Evolutionary conservation across 768 basidiomycete species (phyloP).

Genomic region (Russula lepida): DNA sequence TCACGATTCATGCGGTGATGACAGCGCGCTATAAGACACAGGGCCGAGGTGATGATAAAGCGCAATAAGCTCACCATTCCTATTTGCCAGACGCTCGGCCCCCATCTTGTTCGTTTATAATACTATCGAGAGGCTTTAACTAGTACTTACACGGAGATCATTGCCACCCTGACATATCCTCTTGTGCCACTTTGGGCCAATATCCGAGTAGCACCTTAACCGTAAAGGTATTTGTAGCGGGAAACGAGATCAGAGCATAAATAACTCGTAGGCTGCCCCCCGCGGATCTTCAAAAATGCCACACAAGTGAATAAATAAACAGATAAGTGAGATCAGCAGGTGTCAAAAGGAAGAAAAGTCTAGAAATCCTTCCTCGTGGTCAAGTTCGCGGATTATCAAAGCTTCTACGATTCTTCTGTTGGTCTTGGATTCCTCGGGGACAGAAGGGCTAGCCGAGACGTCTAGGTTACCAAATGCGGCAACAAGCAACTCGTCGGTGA

Average conservation of each 20-base stretch:
- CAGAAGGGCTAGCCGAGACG: slow-evolving; percentile 10
- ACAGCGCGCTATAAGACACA: not conserved
- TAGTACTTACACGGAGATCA: not conserved
- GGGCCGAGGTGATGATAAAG: too few species aligned
- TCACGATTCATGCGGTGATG: too few species aligned
- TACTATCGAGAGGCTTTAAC: not conserved
- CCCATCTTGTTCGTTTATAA: not conserved
- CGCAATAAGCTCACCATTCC: too few species aligned
- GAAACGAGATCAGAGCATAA: not conserved
- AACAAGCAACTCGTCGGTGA: slow-evolving; percentile 1
- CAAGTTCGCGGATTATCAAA: slow-evolving; percentile 69
- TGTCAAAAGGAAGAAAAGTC: slow-evolving; percentile 57
- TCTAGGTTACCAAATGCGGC: slow-evolving; percentile 24
- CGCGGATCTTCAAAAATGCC: not conserved
- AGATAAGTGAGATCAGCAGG: not conserved
- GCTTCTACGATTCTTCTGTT: slow-evolving; percentile 73
- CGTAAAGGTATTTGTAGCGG: not conserved
- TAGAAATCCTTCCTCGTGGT: slow-evolving; percentile 64
- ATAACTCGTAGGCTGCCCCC: not conserved
- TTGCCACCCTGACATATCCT: not conserved
- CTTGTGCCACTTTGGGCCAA: not conserved
- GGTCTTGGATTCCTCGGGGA: slow-evolving; percentile 27
- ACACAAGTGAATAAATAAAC: not conserved
- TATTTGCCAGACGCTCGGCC: too few species aligned
- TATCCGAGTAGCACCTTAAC: not conserved